Evolutionary conservation across 495 filamentous ascomycete species (phyloP).

Genomic region (Lasiosphaeria miniovina): DNA sequence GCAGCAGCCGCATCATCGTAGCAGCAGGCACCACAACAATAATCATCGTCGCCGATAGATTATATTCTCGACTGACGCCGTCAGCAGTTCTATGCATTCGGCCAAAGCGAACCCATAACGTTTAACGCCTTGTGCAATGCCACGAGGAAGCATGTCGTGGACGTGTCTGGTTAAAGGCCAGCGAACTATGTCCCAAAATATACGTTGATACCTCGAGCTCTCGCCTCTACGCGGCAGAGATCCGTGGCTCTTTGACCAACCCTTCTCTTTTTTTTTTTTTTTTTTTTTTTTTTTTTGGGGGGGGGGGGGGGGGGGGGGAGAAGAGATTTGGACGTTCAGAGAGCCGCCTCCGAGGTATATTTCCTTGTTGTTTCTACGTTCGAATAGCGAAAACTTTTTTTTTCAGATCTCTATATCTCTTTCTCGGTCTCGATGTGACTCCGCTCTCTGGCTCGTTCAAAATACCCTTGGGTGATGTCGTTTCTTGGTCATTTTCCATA

Average conservation of each 20-base stretch:
- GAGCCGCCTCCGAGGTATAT: too few species aligned
- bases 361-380: too few species aligned
- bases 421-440: too few species aligned
- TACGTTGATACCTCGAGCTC: slow-evolving; percentile 1
- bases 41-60: background rate
- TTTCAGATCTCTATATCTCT: too few species aligned
- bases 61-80: background rate
- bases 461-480: too few species aligned
- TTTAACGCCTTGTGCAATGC: background rate
- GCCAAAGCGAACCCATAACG: background rate
- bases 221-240: background rate
- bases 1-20: background rate
- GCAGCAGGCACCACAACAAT: background rate
- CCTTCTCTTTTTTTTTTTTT: background rate
- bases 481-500: too few species aligned
- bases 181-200: background rate
- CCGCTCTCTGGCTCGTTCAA: too few species aligned
- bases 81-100: background rate
- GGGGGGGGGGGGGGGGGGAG: too few species aligned
- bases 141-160: background rate
- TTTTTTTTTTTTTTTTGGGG: too few species aligned
- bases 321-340: too few species aligned
- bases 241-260: background rate
- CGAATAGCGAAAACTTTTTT: too few species aligned
- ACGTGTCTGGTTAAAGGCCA: background rate